A percentile compares a stretch with the other conserved stretches of the same genome.
phyloP scores from a whole-genome alignment of 129 eudicot genomes.

The Saussurea involucrata region DNA sequence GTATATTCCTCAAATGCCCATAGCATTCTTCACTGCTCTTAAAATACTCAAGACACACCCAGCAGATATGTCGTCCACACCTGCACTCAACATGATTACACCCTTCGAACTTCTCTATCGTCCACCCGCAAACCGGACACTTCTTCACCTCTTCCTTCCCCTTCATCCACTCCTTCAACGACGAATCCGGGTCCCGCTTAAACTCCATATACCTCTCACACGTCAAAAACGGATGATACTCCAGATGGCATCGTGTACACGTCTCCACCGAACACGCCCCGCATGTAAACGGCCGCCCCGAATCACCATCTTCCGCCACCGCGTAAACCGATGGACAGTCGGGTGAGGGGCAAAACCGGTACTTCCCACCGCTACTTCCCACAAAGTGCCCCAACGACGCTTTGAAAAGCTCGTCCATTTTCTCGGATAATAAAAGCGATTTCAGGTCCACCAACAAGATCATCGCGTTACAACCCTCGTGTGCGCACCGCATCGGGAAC shows the following conservation, averaged over 20 bases:
- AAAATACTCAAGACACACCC: constrained; percentile 73
- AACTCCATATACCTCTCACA: constrained; percentile 74
- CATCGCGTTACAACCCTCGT: constrained; percentile 54
- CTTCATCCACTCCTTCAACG: constrained; percentile 73
- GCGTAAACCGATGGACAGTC: constrained; percentile 82
- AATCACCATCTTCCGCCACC: constrained; percentile 29
- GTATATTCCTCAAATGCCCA: constrained; percentile 59
- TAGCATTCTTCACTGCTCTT: constrained; percentile 65
- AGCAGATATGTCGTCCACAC: constrained; percentile 89
- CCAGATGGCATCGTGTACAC: constrained; percentile 80
- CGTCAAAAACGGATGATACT: constrained; percentile 72
- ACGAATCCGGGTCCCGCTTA: constrained; percentile 83
- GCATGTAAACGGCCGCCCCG: constrained; percentile 50
- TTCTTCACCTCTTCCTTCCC: constrained; percentile 72
- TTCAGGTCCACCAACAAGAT: constrained; percentile 53
- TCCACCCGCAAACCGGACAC: constrained; percentile 69
- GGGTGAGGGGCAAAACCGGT: constrained; percentile 89
- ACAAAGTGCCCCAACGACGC: constrained; percentile 79
- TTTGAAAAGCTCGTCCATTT: constrained; percentile 83
- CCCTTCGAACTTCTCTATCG: constrained; percentile 87
- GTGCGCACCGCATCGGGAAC: constrained; percentile 63
- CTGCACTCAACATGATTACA: constrained; percentile 93
- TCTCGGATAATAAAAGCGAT: constrained; percentile 43
- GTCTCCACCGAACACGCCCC: constrained; percentile 87
- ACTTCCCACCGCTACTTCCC: constrained; percentile 61